Evolutionary conservation across 2,329 filamentous ascomycete genomes (phyloP), one percentile per base, ranked within the genome.

Genomic region (Trichoderma asperellum): DNA sequence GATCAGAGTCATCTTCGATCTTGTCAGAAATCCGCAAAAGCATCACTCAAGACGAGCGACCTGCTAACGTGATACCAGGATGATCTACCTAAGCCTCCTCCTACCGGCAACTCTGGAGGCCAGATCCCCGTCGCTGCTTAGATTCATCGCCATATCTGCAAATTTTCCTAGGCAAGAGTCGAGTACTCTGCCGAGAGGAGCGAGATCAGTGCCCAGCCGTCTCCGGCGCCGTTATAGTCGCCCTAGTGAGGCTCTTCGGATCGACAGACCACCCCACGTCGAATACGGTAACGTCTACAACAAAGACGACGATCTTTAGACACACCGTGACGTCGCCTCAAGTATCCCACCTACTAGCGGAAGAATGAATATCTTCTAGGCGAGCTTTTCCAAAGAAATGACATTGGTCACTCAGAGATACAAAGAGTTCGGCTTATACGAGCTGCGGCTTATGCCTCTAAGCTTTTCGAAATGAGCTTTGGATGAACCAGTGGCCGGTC

Each of bases 1-100:
- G 93, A 97, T 99, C 69, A 84, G 91, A 70, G 94, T 99, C 16
- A 96, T 99, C 58, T 99, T 94, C 75, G 96, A 98, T 73, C 80
- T 88, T 77, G 93, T 96, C 80, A 75, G 90, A 75, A 56, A n/a
- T 43, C 34, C 1, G 40, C 34, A 55, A 11, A 49, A 32, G 8
- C 29, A 5, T 32, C 18, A 32, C 10, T 34, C 6, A 21, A 53
- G 52, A 57, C 63, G 47, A 55, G 29, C 63, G 59, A 56, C 57
- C 58, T 24, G 11, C 66, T 70, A 61, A 70, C 66, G 24, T 24
- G 32, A 34, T 16, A 37, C 32, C 66, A 85, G 83, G 81, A 84
- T 66, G 81, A 84, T 68, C 72, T 85, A 16, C 83, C 83, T 0
- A 80, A 83, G 70, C 81, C 76, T 65, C 78, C 75, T 29, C 74